Conservation (phyloP, 2,329 filamentous ascomycete genomes). For the Pestalotiopsis sp. region DNA sequence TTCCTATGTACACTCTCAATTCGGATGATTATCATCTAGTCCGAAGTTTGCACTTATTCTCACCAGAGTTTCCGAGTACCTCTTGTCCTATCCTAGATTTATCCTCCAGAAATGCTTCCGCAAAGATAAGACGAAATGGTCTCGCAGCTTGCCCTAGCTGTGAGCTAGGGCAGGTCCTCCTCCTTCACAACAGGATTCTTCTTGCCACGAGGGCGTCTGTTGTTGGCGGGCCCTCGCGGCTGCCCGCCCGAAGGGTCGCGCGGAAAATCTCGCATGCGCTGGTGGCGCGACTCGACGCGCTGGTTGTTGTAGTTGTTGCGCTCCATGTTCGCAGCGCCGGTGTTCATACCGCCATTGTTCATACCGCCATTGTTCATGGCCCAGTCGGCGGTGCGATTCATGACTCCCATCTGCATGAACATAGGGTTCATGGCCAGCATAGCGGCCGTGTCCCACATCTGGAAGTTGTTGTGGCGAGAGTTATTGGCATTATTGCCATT, state of each 20-base stretch:
- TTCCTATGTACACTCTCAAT: too few relatives aligned
- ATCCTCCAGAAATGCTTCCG: neutral
- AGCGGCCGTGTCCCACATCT: neutral
- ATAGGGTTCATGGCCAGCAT: neutral
- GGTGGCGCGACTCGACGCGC: too few relatives aligned
- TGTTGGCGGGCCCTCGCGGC: neutral
- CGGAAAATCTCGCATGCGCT: too few relatives aligned
- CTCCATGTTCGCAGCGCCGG: too few relatives aligned
- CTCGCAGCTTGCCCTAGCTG: neutral
- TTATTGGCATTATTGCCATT: neutral
- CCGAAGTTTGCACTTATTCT: neutral
- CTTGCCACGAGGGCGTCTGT: neutral
- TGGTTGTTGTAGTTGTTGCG: too few relatives aligned
- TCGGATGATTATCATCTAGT: too few relatives aligned
- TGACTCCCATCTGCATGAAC: neutral
- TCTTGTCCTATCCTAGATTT: neutral
- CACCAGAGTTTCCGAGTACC: neutral
- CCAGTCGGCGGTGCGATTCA: neutral
- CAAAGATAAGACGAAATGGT: neutral
- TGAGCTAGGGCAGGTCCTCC: neutral
- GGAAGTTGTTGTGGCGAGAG: neutral
- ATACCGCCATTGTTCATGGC: neutral
- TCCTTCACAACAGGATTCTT: neutral
- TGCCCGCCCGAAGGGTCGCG: too few relatives aligned
- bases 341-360: neutral